Percentiles rank a stretch among this genome's conserved stretches.
Conservation (phyloP, 1,284 basidiomycete species). For the Tranzscheliella williamsii region DNA sequence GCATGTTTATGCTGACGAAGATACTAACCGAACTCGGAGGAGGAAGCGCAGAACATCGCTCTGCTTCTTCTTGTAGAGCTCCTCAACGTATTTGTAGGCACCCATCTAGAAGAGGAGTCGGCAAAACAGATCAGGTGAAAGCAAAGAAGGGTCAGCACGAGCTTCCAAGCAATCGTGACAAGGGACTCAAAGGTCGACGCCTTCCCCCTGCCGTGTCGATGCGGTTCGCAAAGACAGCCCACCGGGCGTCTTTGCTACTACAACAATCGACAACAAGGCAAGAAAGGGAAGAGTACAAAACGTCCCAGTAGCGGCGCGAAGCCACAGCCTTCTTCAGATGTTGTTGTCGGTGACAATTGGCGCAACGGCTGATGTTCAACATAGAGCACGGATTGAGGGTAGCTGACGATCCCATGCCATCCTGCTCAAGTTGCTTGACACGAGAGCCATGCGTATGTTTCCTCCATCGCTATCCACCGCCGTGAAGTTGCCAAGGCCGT, state of each 20-base stretch:
- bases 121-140: background rate
- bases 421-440: too few species aligned
- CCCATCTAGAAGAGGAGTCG: conserved; percentile 58
- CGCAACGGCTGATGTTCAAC: too few species aligned
- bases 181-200: conserved; percentile 40
- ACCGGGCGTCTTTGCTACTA: conserved; percentile 18
- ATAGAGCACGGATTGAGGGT: too few species aligned
- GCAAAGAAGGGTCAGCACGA: conserved; percentile 27
- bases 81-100: conserved; percentile 94
- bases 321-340: conserved; percentile 13
- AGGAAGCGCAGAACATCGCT: conserved; percentile 97
- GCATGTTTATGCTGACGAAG: too few species aligned
- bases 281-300: conserved; percentile 22
- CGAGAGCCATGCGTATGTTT: too few species aligned
- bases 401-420: too few species aligned
- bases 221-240: conserved; percentile 16
- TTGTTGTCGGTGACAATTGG: conserved; percentile 1
- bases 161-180: conserved; percentile 45
- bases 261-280: conserved; percentile 10
- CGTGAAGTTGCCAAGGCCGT: too few species aligned
- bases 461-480: too few species aligned
- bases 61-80: conserved; percentile 77
- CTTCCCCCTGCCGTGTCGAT: conserved; percentile 5
- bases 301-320: conserved; percentile 26
- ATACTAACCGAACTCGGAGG: conserved; percentile 83